phyloP scores from a whole-genome alignment of 768 basidiomycete genomes.

The Leccinum boreale region DNA sequence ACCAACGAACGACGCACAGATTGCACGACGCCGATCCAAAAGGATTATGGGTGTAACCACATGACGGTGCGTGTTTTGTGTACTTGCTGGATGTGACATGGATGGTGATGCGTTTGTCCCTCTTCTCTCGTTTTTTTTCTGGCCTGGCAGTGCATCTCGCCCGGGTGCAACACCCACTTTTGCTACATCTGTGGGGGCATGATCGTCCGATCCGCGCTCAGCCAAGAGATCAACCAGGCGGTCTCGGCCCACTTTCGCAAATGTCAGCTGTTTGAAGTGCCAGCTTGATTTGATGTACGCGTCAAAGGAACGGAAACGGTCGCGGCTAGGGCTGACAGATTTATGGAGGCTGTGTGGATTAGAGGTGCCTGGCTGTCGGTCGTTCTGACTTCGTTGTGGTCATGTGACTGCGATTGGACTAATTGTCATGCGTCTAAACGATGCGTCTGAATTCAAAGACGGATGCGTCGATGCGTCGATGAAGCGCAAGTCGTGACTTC shows the following conservation, averaged over 20 bases:
- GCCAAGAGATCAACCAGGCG: slow-evolving; percentile 28
- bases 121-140: not conserved
- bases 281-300: slow-evolving; percentile 10
- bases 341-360: not conserved
- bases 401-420: no score
- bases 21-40: slow-evolving; percentile 48
- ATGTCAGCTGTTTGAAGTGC: slow-evolving; percentile 38
- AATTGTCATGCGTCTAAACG: not conserved
- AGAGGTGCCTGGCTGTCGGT: not conserved
- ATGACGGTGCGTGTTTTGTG: slow-evolving; percentile 41
- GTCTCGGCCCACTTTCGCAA: slow-evolving; percentile 32
- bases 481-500: not conserved
- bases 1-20: slow-evolving; percentile 23
- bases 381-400: not conserved
- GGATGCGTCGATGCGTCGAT: not conserved
- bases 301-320: not conserved
- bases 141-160: slow-evolving; percentile 45
- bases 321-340: not conserved
- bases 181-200: slow-evolving; percentile 49
- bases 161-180: slow-evolving; percentile 60
- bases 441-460: not conserved
- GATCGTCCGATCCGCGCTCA: slow-evolving; percentile 41
- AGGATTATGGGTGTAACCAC: slow-evolving; percentile 53
- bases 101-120: not conserved
- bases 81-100: not conserved